Evolutionary conservation across 1,284 basidiomycete species (phyloP).

Genomic region (Mycena sp.): DNA sequence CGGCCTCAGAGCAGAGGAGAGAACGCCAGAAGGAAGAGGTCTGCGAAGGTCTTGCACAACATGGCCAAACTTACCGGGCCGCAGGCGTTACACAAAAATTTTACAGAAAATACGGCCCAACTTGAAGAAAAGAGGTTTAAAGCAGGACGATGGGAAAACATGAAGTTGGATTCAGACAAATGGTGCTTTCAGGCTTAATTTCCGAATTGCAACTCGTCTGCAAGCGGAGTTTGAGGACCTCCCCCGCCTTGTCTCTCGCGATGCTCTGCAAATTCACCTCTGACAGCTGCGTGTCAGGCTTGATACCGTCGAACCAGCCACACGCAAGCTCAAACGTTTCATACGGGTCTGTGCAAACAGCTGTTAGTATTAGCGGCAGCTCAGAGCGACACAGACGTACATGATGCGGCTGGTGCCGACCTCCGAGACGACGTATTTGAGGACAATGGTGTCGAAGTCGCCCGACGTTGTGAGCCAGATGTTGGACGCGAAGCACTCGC

Average conservation of each 20-base stretch:
- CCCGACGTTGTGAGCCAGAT: neutral
- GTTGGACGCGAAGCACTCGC: neutral
- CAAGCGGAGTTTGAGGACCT: neutral
- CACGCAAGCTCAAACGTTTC: neutral
- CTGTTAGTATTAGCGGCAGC: neutral
- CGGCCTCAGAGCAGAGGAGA: too few relatives aligned
- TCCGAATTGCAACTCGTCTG: constrained; percentile 35
- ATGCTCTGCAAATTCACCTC: neutral
- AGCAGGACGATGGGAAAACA: too few relatives aligned
- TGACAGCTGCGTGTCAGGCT: neutral
- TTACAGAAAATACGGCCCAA: too few relatives aligned
- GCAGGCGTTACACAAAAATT: too few relatives aligned
- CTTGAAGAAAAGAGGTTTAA: too few relatives aligned
- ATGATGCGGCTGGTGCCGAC: neutral
- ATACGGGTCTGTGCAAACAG: neutral
- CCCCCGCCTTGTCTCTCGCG: neutral
- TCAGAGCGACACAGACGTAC: neutral
- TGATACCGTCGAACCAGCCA: neutral
- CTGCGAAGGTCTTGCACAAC: too few relatives aligned
- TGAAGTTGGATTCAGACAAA: too few relatives aligned
- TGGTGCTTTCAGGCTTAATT: constrained; percentile 43
- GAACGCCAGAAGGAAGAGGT: too few relatives aligned
- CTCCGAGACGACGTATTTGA: neutral
- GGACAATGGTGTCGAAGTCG: neutral
- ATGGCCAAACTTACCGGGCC: too few relatives aligned